Evolutionary conservation across 2,329 filamentous ascomycete genomes (phyloP), one percentile per base, ranked within the genome.

Genomic region (Microsporum canis): DNA sequence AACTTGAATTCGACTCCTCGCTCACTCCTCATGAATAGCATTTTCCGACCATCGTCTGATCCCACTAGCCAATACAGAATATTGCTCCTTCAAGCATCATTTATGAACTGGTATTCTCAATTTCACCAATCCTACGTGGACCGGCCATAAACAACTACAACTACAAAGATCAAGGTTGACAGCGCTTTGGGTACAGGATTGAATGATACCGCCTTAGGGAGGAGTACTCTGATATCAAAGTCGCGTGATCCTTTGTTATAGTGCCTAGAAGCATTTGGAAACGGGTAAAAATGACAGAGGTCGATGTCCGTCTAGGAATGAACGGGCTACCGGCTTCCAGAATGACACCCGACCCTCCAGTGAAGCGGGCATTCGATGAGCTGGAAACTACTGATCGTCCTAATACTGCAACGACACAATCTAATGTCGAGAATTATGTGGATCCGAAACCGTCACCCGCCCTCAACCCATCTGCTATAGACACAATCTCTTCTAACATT

Each of bases 281-380:
- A 5, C 43, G 31, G 31, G 33, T 38, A 23, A 55, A 36, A 23
- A 55, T 55, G 51, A 55, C 51, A 34, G 62, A 62, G 41, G 55
- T 62, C 43, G 62, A 57, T 33, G 60, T 61, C n/a, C 60, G 58
- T 31, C 61, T 58, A 27, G 58, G 38, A 31, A 57, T 60, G 34
- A 33, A 55, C 6, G 60, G n/a, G 17, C 49, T 60, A 53, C 23
- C 47, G 2, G 33, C 60, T 34, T 61, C 49, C 17, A 51, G 38
- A 8, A 53, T 61, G 38, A 57, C 39, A 2, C 64, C 69, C 14
- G 17, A 64, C 58, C 34, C 57, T 33, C 62, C 70, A 3, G 65
- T 68, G 41, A 72, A 73, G 60, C 66, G 69, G 10, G 67, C 69
- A 0, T 68, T 72, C 14, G 65, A 72, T 23, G 70, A 73, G 38